Evolutionary conservation across 163 green algal species (phyloP).

Genomic region (Prototheca wickerhamii): DNA sequence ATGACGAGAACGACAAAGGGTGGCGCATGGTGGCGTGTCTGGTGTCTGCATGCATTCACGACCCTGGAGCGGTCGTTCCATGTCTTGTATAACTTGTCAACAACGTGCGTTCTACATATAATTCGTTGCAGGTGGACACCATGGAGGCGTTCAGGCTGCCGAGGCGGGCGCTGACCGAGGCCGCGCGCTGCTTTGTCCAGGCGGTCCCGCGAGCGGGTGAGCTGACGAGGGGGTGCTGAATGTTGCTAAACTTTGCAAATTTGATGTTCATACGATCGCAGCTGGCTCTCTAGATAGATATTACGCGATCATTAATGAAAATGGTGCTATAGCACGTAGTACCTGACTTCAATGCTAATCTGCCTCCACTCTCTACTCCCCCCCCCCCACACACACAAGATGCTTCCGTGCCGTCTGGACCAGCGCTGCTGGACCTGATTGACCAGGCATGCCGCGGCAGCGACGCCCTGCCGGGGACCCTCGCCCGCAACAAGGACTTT

Average conservation of each 20-base stretch:
- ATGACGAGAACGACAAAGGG: no score
- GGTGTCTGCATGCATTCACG: background rate
- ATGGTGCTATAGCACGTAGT: no score
- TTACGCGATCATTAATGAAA: no score
- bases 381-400: background rate
- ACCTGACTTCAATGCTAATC: no score
- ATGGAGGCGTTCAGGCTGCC: constrained; percentile 36
- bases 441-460: constrained; percentile 27
- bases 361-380: no score
- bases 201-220: background rate
- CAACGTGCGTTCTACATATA: background rate
- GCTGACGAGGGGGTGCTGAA: background rate
- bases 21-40: background rate
- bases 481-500: constrained; percentile 28
- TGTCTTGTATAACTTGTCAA: no score
- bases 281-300: no score
- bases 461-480: constrained; percentile 20
- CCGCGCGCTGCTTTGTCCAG: constrained; percentile 41
- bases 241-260: no score
- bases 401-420: background rate
- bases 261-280: no score
- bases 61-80: no score
- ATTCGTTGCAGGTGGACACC: constrained; percentile 8
- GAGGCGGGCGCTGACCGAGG: constrained; percentile 27
- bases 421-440: constrained; percentile 31